A percentile compares a stretch with the other conserved stretches of the same genome.
These are phyloP conservation scores for Aspergillus carbonarius DNA, from an alignment of 2,329 filamentous ascomycete species.

Conservation along the genomic window DNA sequence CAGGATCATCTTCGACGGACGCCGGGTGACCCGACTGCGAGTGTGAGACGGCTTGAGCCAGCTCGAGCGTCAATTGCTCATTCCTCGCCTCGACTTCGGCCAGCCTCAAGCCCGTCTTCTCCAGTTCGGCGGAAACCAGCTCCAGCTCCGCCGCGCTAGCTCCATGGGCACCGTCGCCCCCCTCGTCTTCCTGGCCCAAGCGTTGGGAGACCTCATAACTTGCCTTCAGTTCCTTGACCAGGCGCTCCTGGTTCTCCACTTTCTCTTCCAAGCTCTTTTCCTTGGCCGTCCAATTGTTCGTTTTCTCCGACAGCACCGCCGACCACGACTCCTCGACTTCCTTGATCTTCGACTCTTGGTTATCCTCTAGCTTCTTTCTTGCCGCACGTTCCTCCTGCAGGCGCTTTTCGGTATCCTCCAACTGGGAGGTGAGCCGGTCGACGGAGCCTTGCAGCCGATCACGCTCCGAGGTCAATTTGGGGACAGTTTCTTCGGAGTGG, in stretches of 20 bases:
- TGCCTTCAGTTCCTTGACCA: slow-evolving; percentile 92
- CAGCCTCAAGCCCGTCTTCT: slow-evolving; percentile 80
- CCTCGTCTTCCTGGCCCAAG: slow-evolving; percentile 69
- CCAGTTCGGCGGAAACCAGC: slow-evolving; percentile 86
- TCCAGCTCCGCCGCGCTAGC: slow-evolving; percentile 89
- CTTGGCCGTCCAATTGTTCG: slow-evolving; percentile 93
- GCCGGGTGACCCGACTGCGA: slow-evolving; percentile 58
- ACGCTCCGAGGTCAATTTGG: slow-evolving; percentile 86
- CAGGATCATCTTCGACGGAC: slow-evolving; percentile 82
- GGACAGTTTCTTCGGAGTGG: slow-evolving; percentile 85
- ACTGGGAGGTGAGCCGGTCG: slow-evolving; percentile 69
- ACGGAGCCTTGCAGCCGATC: slow-evolving; percentile 79
- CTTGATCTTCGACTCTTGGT: slow-evolving; percentile 75
- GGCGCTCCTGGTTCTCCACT: slow-evolving; percentile 85
- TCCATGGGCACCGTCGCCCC: slow-evolving; percentile 61
- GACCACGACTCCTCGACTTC: slow-evolving; percentile 89
- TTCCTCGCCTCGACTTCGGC: slow-evolving; percentile 93
- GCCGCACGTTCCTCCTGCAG: slow-evolving; percentile 74
- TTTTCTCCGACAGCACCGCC: slow-evolving; percentile 87
- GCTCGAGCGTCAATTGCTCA: slow-evolving; percentile 84
- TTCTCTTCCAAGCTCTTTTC: slow-evolving; percentile 91
- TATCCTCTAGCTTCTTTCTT: slow-evolving; percentile 73
- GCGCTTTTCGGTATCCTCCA: slow-evolving; percentile 78
- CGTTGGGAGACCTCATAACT: slow-evolving; percentile 96
- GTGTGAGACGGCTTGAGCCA: slow-evolving; percentile 83